These are phyloP conservation scores for Alternaria arborescens DNA, from an alignment of 2,329 filamentous ascomycete species.

Conservation along the genomic window DNA sequence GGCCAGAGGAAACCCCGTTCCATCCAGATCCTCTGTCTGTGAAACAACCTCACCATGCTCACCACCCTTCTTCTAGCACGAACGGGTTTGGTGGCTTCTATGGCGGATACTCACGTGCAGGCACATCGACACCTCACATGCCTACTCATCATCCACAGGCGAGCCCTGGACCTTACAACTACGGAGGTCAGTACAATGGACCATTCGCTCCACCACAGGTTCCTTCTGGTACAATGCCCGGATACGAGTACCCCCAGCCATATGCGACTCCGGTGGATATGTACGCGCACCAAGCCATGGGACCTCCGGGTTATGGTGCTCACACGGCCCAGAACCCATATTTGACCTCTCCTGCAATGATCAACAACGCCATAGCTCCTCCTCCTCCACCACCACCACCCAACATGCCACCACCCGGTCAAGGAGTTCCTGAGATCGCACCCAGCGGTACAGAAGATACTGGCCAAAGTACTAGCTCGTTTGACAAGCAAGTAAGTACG, in stretches of 20 bases:
- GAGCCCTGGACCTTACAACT: constrained; percentile 50
- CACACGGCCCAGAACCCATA: constrained; percentile 37
- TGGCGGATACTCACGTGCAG: constrained; percentile 50
- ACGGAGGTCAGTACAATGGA: constrained; percentile 45
- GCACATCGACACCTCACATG: constrained; percentile 49
- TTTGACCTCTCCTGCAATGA: constrained; percentile 44
- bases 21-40: constrained; percentile 64
- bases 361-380: constrained; percentile 35
- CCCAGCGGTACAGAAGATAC: constrained; percentile 31
- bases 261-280: constrained; percentile 42
- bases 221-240: constrained; percentile 28
- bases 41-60: constrained; percentile 47
- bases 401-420: constrained; percentile 27
- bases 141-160: constrained; percentile 46
- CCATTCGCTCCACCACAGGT: constrained; percentile 50
- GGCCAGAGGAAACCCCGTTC: constrained; percentile 80
- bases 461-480: constrained; percentile 45
- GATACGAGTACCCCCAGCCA: constrained; percentile 42
- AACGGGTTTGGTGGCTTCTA: constrained; percentile 43
- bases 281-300: constrained; percentile 44
- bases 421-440: constrained; percentile 26
- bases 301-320: constrained; percentile 39
- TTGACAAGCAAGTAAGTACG: constrained; percentile 53
- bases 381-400: constrained; percentile 37
- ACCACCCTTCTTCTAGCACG: constrained; percentile 39